Evolutionary conservation across 208 protist species (phyloP), one percentile per base, ranked within the genome.

Genomic region (Acanthamoeba healyi): DNA sequence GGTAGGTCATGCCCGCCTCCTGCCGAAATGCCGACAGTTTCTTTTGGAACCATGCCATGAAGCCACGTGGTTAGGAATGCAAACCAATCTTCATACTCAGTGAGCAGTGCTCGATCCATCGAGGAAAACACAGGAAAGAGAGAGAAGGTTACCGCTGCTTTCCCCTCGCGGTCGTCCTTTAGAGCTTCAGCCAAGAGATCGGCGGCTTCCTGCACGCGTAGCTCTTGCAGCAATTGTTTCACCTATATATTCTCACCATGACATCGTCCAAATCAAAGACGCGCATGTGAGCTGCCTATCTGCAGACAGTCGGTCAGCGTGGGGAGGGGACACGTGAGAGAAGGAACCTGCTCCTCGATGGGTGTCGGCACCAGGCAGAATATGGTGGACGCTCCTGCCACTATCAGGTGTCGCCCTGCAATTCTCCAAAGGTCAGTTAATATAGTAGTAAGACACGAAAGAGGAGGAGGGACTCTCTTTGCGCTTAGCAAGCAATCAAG

Each of bases 141-240:
- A n/a, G n/a, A n/a, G n/a, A n/a, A 61, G 54, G 15, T 12, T 40
- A 72, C 63, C 63, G 63, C 63, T 12, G 63, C 63, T 36, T 84
- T 84, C 38, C 36, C 36, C n/a, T 84, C 74, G 19, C 44, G 36
- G 74, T 84, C 74, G 44, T 84, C 74, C 74, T 84, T 42, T 7
- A 84, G 36, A 56, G 44, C 34, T 44, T 84, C 44, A 19, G 44
- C 74, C 15, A 84, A n/a, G n/a, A 84, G 74, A 32, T 44, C 44
- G 24, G 74, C 44, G 24, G 74, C 74, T 38, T 84, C 74, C 74
- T 84, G 42, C 9, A 84, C 74, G 24, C 74, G 36, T 15, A 84
- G 44, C 74, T 84, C 74, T 26, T 84, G 36, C 74, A 84, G 44
- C 44, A 84, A n/a, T 84, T 84, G 74, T 51, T 84, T 44, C 14